Evolutionary conservation across 2,329 filamentous ascomycete species (phyloP).

Genomic region (Sarocladium strictum): DNA sequence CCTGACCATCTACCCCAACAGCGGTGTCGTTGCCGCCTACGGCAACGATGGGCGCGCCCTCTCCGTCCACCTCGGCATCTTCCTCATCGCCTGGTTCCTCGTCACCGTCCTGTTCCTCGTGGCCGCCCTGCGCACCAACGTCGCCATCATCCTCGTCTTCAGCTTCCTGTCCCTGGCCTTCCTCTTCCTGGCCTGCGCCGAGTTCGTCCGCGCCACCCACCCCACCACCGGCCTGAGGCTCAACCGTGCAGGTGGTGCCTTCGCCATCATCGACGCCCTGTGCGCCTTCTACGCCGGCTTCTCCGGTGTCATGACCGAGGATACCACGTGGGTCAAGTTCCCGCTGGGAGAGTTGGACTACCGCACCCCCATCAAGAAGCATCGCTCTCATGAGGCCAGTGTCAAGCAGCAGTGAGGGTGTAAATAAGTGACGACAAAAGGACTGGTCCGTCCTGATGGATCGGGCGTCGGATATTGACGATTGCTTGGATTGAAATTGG

Average conservation of each 20-base stretch:
- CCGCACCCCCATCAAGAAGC: constrained; percentile 3
- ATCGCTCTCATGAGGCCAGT: background rate
- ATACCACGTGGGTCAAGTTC: constrained; percentile 34
- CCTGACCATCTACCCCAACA: constrained; percentile 46
- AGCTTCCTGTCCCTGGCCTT: constrained; percentile 53
- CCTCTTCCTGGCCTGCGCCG: constrained; percentile 51
- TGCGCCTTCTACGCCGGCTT: constrained; percentile 33
- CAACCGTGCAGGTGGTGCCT: constrained; percentile 36
- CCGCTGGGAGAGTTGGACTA: constrained; percentile 30
- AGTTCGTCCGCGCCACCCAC: constrained; percentile 39
- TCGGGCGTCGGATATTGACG: too few relatives aligned
- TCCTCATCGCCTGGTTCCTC: constrained; percentile 54
- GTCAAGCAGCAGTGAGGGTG: background rate
- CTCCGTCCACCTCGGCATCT: constrained; percentile 50
- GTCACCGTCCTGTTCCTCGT: constrained; percentile 51
- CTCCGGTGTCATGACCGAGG: constrained; percentile 33
- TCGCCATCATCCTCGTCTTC: constrained; percentile 52
- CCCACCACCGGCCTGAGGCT: constrained; percentile 31
- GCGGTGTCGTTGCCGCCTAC: constrained; percentile 44
- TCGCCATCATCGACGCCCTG: constrained; percentile 29
- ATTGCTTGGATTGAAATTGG: too few relatives aligned
- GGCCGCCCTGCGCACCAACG: constrained; percentile 51
- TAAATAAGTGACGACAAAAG: background rate
- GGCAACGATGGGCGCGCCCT: constrained; percentile 27
- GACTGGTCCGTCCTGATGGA: too few relatives aligned